These are phyloP conservation scores for Melanogaster broomeanus DNA, from an alignment of 768 basidiomycete genomes.

Conservation along the genomic window DNA sequence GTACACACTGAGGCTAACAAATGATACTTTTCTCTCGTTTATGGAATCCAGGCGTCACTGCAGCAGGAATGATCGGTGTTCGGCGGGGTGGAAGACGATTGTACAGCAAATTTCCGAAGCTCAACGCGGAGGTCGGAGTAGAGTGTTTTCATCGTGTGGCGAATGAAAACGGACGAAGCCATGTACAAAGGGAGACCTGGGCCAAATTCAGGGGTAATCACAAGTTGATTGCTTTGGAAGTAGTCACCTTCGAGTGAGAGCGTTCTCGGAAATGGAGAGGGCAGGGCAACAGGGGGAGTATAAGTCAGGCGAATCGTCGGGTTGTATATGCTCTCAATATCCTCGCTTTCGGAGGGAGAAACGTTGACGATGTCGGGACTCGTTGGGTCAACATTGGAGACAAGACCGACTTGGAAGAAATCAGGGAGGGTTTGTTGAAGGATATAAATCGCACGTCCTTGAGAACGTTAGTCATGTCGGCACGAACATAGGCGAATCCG, in stretches of 20 bases:
- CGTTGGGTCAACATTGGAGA: conserved; percentile 52
- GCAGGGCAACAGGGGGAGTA: conserved; percentile 66
- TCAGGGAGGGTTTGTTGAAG: conserved; percentile 69
- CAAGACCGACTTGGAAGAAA: conserved; percentile 70
- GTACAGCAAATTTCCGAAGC: conserved; percentile 48
- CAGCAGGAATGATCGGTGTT: not conserved
- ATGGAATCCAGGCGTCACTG: not conserved
- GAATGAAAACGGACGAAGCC: conserved; percentile 66
- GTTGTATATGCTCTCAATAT: conserved; percentile 58
- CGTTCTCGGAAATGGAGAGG: conserved; percentile 68
- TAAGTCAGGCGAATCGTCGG: conserved; percentile 63
- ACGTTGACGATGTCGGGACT: conserved; percentile 27
- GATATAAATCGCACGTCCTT: conserved; percentile 72
- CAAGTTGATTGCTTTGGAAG: not conserved
- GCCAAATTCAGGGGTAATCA: conserved; percentile 2
- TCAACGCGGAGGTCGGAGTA: conserved; percentile 66
- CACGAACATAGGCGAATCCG: not conserved
- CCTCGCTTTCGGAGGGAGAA: conserved; percentile 28
- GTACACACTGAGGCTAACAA: conserved; percentile 53
- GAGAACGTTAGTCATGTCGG: not conserved
- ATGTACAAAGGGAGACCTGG: conserved; percentile 73
- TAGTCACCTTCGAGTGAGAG: conserved; percentile 68
- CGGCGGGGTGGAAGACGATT: conserved; percentile 14
- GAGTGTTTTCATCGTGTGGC: conserved; percentile 74
- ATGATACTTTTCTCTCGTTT: conserved; percentile 58